phyloP scores from a whole-genome alignment of 2,329 filamentous ascomycete species.

The Trichothecium sympodiale region DNA sequence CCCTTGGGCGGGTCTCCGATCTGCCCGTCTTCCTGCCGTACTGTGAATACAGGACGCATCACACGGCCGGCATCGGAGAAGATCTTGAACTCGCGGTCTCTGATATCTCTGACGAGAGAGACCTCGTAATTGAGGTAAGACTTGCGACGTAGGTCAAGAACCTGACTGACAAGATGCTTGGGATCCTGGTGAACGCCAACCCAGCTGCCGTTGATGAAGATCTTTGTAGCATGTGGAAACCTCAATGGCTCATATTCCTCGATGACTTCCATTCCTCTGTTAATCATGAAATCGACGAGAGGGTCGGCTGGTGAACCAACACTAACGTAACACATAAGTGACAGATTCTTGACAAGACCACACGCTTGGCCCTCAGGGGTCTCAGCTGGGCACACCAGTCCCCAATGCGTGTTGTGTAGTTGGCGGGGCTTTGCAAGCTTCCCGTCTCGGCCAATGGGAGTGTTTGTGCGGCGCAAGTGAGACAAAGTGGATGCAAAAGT shows the following conservation, averaged over 20 bases:
- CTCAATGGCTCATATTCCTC: slow-evolving; percentile 85
- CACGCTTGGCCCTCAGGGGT: slow-evolving; percentile 98
- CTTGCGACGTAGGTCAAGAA: slow-evolving; percentile 66
- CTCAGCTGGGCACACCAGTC: slow-evolving; percentile 90
- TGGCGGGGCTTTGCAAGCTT: slow-evolving; percentile 97
- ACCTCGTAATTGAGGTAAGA: slow-evolving; percentile 85
- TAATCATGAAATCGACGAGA: slow-evolving; percentile 90
- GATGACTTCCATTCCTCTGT: slow-evolving; percentile 88
- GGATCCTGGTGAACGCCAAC: slow-evolving; percentile 90
- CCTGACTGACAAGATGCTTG: slow-evolving; percentile 68
- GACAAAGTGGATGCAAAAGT: slow-evolving; percentile 95
- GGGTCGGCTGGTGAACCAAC: slow-evolving; percentile 86
- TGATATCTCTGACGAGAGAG: slow-evolving; percentile 88
- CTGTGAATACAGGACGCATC: slow-evolving; percentile 85
- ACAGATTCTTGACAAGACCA: slow-evolving; percentile 94
- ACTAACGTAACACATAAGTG: slow-evolving; percentile 96
- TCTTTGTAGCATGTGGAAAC: slow-evolving; percentile 88
- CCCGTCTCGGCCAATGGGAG: slow-evolving; percentile 91
- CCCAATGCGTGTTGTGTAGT: slow-evolving; percentile 98
- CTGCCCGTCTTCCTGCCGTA: slow-evolving; percentile 74
- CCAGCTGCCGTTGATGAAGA: slow-evolving; percentile 98
- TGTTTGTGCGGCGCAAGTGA: slow-evolving; percentile 94
- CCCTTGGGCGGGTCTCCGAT: slow-evolving; percentile 51
- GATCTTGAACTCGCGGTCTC: slow-evolving; percentile 96
- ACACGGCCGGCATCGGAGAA: slow-evolving; percentile 96